Base-by-base conservation (phyloP, 768 basidiomycete species). In the Podaxis carcinomalis region DNA sequence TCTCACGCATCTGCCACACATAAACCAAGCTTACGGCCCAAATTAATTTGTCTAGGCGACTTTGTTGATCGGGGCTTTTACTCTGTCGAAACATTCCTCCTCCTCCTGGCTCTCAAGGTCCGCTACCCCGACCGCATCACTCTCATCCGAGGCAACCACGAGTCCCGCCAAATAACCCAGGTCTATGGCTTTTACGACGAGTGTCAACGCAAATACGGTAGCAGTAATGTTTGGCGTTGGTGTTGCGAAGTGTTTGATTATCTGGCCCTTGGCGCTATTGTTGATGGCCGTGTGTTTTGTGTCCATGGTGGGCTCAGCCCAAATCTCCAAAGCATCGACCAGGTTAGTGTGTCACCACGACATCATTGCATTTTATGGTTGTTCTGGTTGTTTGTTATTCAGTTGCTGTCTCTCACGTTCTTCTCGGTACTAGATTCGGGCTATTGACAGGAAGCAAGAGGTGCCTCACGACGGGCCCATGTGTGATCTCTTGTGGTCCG, bases 171-270 rank as follows among this genome's bases (percentile, higher is more conserved):
- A 71, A 98, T 98, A 67, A 98, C 96, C 0, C 96, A 98, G 71
- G 93, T 94, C 0, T 94, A 94, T 70, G 92, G 92, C 19, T 93
- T 93, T 69, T 93, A 92, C 74, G 96, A 98, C 74, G 96, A 98
- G 71, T 98, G 96, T 72, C 92, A 94, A 73, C 78, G 95, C 37
- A 98, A 98, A 73, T 98, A 97, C 68, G 95, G 95, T 3, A 87
- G 84, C 67, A 87, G 86, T 62, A 94, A 94, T 73, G 96, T 98
- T 58, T 98, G 96, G 95, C 77, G 96, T 65, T 97, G 94, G 86
- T 98, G 95, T 74, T 98, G 95, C 72, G 95, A 98, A 69, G 95
- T 98, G 7, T 99, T 99, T 67, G 96, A 98, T 72, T 98, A 97
- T 73, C 85, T 98, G 51, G 92, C 93, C 28, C 78, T 98, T 42